A percentile compares a stretch with the other conserved stretches of the same genome.
Conservation (phyloP, 129 eudicot genomes). For the Flaveria trinervia region DNA sequence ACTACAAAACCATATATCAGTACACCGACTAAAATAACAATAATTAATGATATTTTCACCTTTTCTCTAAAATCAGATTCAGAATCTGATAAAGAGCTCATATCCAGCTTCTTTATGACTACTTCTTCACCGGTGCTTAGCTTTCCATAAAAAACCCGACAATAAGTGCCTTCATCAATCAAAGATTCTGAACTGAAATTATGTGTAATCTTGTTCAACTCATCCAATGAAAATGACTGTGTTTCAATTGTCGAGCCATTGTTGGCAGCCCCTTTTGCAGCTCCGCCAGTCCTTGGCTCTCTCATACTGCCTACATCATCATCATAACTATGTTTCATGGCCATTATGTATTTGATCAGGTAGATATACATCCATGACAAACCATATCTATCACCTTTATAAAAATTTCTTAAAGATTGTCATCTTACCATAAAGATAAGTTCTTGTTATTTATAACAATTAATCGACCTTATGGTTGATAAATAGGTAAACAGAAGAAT, state of each 20-base stretch:
- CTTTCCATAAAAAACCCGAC: conserved; percentile 65
- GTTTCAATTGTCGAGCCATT: conserved; percentile 63
- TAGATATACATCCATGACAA: conserved; percentile 19
- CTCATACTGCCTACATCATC: conserved; percentile 48
- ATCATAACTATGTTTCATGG: conserved; percentile 17
- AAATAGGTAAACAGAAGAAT: background rate
- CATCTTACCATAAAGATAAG: background rate
- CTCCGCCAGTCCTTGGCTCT: conserved; percentile 54
- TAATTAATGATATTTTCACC: conserved; percentile 23
- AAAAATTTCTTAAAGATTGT: conserved; percentile 2
- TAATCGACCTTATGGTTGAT: background rate
- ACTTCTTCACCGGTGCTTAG: conserved; percentile 51
- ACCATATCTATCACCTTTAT: conserved; percentile 10
- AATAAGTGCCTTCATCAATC: conserved; percentile 85
- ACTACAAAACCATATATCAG: conserved; percentile 4
- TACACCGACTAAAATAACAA: background rate
- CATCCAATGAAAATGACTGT: conserved; percentile 59
- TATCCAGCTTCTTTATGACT: conserved; percentile 76
- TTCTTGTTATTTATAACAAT: background rate
- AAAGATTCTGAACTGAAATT: conserved; percentile 70
- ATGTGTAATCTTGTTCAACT: conserved; percentile 61
- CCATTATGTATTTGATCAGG: conserved; percentile 12
- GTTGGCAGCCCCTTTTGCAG: conserved; percentile 50
- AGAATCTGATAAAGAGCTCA: conserved; percentile 56
- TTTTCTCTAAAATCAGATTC: conserved; percentile 72